Evolutionary conservation across 2,329 filamentous ascomycete species (phyloP).

Genomic region (Aspergillus sp.): DNA sequence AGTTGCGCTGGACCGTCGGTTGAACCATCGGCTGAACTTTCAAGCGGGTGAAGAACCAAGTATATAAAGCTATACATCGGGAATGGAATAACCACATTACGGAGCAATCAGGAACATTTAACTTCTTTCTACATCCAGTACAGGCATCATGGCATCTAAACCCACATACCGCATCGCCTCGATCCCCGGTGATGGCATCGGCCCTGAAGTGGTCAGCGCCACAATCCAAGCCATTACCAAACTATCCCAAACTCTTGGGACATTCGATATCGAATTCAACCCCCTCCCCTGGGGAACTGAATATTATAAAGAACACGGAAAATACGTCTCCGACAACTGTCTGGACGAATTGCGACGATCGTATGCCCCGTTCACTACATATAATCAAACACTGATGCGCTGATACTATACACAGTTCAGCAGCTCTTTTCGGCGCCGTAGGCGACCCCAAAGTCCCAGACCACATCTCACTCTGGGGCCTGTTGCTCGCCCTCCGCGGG

Average conservation of each 20-base stretch:
- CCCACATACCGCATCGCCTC: constrained; percentile 48
- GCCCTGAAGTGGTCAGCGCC: constrained; percentile 55
- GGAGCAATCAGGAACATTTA: no score
- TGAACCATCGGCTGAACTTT: no score
- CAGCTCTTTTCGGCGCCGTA: no score
- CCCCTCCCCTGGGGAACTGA: constrained; percentile 36
- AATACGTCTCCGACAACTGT: constrained; percentile 48
- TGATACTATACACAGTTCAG: neutral
- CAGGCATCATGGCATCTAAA: neutral
- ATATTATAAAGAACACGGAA: constrained; percentile 45
- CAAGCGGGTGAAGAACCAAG: no score
- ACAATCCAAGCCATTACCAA: constrained; percentile 44
- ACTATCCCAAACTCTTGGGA: constrained; percentile 38
- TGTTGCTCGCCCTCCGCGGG: constrained; percentile 61
- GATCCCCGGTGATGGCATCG: constrained; percentile 59
- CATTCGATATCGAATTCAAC: constrained; percentile 46
- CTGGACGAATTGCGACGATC: constrained; percentile 42
- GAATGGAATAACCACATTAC: no score
- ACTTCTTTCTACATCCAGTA: no score
- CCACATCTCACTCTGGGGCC: constrained; percentile 60
- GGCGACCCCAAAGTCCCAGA: constrained; percentile 22
- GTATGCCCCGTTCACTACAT: no score
- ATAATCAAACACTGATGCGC: no score
- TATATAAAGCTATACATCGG: no score
- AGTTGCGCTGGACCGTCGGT: no score